These are phyloP conservation scores for Rhizophora mangle DNA, from an alignment of 345 rosid genomes.

Conservation along the genomic window DNA sequence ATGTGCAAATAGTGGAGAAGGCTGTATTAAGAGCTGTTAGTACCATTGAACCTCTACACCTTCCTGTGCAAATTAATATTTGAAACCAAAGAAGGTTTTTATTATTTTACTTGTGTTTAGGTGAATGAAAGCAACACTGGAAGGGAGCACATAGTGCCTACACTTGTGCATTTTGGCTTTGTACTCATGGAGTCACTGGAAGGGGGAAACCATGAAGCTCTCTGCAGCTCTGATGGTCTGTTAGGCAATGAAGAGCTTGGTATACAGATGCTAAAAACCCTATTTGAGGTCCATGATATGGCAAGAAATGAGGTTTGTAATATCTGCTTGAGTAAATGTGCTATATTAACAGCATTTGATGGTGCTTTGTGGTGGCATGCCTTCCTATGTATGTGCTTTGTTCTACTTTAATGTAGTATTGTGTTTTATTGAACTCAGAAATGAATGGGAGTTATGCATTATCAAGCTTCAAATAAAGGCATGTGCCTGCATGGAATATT, in stretches of 20 bases:
- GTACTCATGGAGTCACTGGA: conserved; percentile 62
- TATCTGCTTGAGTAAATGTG: not conserved
- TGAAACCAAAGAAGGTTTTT: not conserved
- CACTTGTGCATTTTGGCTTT: conserved; percentile 69
- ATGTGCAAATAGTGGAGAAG: conserved; percentile 52
- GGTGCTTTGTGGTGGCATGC: too few relatives aligned
- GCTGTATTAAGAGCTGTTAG: conserved; percentile 70
- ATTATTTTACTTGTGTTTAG: conserved; percentile 31
- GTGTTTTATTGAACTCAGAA: too few relatives aligned
- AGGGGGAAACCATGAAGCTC: conserved; percentile 35
- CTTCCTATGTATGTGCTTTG: too few relatives aligned
- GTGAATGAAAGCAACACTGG: conserved; percentile 71
- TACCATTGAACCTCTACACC: conserved; percentile 13
- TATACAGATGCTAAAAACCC: conserved; percentile 58
- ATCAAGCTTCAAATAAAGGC: too few relatives aligned
- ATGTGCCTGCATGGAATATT: too few relatives aligned
- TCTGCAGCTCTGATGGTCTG: conserved; percentile 39
- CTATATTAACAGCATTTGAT: too few relatives aligned
- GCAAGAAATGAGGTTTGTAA: conserved; percentile 72
- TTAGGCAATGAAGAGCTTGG: conserved; percentile 68
- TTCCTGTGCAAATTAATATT: conserved; percentile 5
- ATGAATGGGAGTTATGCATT: too few relatives aligned
- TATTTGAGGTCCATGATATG: conserved; percentile 81
- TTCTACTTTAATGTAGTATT: too few relatives aligned
- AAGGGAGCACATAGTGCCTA: conserved; percentile 75